Base-by-base conservation (phyloP, 495 filamentous ascomycete species). In the Aspergillus leporis region DNA sequence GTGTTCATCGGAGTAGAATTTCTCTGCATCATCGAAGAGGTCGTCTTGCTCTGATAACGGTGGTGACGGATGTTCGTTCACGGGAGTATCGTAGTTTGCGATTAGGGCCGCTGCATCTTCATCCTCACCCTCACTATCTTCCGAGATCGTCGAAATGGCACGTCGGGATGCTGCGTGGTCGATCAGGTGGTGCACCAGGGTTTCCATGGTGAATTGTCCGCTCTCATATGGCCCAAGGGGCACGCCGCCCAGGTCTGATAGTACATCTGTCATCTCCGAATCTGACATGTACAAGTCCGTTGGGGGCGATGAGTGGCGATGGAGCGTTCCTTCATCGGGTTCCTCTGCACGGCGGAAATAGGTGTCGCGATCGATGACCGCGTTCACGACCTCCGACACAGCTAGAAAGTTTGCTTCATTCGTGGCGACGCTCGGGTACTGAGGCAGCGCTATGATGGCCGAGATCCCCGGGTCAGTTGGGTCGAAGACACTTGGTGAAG, bases 1-100 rank as follows among this genome's bases (percentile, higher is more conserved):
- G 21, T 63, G 65, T 31, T 73, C 66, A 21, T 70, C 73, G 7
- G 68, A 64, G 53, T 79, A 77, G 32, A 78, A 79, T 32, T 64
- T 69, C 23, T 69, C 60, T 31, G 71, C 64, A 25, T 79, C 73
- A 46, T 72, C 70, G 0, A 66, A 54, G 14, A 77, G 73, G 50
- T 71, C 61, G 40, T 74, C 68, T 4, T 58, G 49, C 0, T 47
- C 43, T 0, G 62, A 54, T 2, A 62, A 51, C 0, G 65, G 60
- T 7, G 66, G 65, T 0, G 62, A 23, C 5, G 51, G 47, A 8
- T 63, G 28, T 13, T 63, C 62, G 25, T 54, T 61, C 16, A 66
- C 59, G 4, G 30, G 43, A 6, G 67, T 55, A 16, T 74, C 70
- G 52, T 69, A 74, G 40, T 75, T 67, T 65, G 64, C 68, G 5